Conservation (phyloP, 2,329 filamentous ascomycete genomes). For the Diaporthe vexans region DNA sequence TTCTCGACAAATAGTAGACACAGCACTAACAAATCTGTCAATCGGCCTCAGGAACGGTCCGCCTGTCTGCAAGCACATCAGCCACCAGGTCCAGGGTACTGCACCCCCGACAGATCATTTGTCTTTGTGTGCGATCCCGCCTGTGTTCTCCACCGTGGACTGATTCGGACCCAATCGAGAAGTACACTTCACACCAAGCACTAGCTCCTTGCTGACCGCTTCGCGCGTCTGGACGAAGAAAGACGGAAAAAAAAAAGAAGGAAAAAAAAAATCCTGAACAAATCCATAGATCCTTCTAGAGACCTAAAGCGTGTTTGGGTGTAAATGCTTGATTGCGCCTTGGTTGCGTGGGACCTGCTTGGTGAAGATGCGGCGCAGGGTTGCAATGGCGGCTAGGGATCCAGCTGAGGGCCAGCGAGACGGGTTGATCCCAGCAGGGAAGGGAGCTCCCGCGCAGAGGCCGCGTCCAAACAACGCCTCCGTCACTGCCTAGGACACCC, state of each 20-base stretch:
- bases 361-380: slow-evolving; percentile 10
- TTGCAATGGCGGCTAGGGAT: slow-evolving; percentile 40
- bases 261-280: neutral
- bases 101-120: neutral
- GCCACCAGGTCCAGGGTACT: neutral
- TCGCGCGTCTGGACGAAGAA: neutral
- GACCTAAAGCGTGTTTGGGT: neutral
- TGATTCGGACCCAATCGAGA: neutral
- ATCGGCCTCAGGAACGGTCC: slow-evolving; percentile 29
- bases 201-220: neutral
- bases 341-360: slow-evolving; percentile 13
- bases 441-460: slow-evolving; percentile 36
- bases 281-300: too few relatives aligned
- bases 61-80: slow-evolving; percentile 12
- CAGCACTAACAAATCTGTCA: slow-evolving; percentile 3
- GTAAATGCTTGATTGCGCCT: neutral
- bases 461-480: slow-evolving; percentile 3
- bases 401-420: slow-evolving; percentile 14
- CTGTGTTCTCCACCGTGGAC: neutral
- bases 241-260: neutral
- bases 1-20: neutral
- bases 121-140: neutral
- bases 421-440: slow-evolving; percentile 35
- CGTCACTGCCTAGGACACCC: slow-evolving; percentile 22
- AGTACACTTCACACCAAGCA: neutral